These are phyloP conservation scores for Coprinellus micaceus DNA, from an alignment of 768 basidiomycete genomes.

Conservation along the genomic window DNA sequence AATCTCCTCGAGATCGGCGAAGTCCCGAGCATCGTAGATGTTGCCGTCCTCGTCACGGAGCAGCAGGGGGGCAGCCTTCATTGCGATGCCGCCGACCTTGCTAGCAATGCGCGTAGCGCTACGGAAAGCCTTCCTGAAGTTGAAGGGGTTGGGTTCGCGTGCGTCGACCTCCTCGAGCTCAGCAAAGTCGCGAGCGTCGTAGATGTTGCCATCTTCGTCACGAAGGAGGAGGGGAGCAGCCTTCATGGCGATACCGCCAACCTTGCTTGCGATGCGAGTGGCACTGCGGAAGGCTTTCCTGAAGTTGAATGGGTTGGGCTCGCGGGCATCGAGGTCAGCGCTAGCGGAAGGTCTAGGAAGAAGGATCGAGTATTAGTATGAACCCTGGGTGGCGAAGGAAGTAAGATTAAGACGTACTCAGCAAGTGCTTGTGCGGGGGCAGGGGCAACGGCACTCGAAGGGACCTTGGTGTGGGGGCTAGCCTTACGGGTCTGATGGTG, in stretches of 20 bases:
- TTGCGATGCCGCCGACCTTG: not conserved
- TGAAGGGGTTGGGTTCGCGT: not conserved
- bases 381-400: not conserved
- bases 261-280: not conserved
- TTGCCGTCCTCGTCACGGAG: not conserved
- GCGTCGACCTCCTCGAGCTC: not conserved
- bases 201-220: not conserved
- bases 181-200: not conserved
- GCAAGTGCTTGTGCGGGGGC: too few species aligned
- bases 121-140: not conserved
- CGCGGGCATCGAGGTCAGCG: not conserved
- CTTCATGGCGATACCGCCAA: not conserved
- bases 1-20: not conserved
- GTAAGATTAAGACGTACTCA: too few species aligned
- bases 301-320: not conserved
- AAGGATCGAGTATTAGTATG: not conserved
- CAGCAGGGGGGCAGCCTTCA: not conserved
- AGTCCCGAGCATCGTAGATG: not conserved
- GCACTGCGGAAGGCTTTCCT: not conserved
- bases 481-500: not conserved
- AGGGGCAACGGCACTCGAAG: too few species aligned
- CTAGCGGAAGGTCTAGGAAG: not conserved
- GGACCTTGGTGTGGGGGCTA: too few species aligned
- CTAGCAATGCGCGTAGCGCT: not conserved
- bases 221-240: not conserved